Percentiles rank a stretch among this genome's conserved stretches.
Conservation (phyloP, 768 basidiomycete species). For the Kwoniella mangroviensis region DNA sequence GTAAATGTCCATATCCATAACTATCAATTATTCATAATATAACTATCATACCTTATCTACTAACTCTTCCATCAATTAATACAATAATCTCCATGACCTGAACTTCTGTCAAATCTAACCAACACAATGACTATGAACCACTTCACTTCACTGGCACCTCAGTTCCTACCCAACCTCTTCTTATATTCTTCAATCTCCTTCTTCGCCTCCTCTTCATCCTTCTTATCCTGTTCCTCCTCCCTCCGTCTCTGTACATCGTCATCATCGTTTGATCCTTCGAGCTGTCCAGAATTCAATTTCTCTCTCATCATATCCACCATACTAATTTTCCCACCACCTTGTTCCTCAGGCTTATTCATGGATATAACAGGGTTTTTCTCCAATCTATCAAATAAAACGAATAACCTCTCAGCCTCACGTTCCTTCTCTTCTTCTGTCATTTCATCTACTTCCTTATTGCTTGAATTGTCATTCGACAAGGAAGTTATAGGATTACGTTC, state of each 20-base stretch:
- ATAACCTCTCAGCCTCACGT: conserved; percentile 85
- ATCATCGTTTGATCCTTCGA: conserved; percentile 28
- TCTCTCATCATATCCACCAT: conserved; percentile 61
- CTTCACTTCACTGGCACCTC: neutral
- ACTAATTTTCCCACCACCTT: conserved; percentile 60
- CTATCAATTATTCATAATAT: too few species aligned
- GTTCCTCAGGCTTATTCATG: conserved; percentile 33
- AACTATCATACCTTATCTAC: too few species aligned
- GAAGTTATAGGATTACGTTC: conserved; percentile 40
- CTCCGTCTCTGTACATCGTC: conserved; percentile 23
- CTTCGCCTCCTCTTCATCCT: conserved; percentile 46
- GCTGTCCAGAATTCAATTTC: conserved; percentile 29
- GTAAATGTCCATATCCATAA: too few species aligned
- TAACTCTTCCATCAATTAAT: too few species aligned
- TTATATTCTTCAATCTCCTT: conserved; percentile 47
- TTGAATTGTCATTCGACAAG: conserved; percentile 77
- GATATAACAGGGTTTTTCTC: conserved; percentile 65
- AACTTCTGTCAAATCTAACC: too few species aligned
- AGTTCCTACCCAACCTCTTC: conserved; percentile 32
- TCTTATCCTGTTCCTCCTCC: conserved; percentile 37
- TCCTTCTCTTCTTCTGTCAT: conserved; percentile 98
- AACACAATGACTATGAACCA: neutral
- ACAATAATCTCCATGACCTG: too few species aligned
- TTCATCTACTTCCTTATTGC: conserved; percentile 55
- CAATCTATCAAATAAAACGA: conserved; percentile 86